A percentile compares a stretch with the other conserved stretches of the same genome.
phyloP scores from a whole-genome alignment of 306 rosid species.

The Citrullus colocynthis region DNA sequence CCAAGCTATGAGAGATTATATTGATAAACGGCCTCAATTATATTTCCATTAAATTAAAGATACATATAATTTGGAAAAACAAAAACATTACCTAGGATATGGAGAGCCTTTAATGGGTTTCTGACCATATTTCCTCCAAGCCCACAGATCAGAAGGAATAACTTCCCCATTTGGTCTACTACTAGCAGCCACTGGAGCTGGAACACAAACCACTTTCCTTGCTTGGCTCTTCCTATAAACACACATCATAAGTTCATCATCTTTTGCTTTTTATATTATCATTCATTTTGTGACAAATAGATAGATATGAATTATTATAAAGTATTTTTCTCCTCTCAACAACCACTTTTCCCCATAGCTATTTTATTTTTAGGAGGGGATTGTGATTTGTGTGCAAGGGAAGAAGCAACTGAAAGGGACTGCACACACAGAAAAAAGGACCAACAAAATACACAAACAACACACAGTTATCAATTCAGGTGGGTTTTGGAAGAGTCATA shows the following conservation, averaged over 20 bases:
- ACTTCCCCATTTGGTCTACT: conserved; percentile 60
- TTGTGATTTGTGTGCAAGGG: background rate
- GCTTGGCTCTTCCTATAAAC: conserved; percentile 43
- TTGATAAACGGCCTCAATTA: too few species aligned
- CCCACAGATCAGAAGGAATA: conserved; percentile 75
- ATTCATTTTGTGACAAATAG: background rate
- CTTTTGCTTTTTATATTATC: background rate
- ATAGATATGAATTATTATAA: background rate
- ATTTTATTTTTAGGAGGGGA: background rate
- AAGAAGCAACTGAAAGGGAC: conserved; percentile 3
- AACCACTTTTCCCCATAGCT: background rate
- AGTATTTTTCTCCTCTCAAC: background rate
- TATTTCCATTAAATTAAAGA: too few species aligned
- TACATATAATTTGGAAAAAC: too few species aligned
- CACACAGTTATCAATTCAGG: conserved; percentile 9
- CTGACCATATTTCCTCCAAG: conserved; percentile 76
- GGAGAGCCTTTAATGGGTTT: conserved; percentile 79
- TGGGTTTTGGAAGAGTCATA: background rate
- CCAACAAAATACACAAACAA: background rate
- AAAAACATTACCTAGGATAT: conserved; percentile 38
- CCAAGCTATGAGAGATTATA: too few species aligned
- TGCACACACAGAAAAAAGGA: background rate
- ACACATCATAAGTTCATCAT: background rate
- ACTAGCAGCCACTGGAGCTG: conserved; percentile 56
- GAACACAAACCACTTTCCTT: conserved; percentile 60